Evolutionary conservation across 768 basidiomycete genomes (phyloP).

Genomic region (Galerina sulciceps): DNA sequence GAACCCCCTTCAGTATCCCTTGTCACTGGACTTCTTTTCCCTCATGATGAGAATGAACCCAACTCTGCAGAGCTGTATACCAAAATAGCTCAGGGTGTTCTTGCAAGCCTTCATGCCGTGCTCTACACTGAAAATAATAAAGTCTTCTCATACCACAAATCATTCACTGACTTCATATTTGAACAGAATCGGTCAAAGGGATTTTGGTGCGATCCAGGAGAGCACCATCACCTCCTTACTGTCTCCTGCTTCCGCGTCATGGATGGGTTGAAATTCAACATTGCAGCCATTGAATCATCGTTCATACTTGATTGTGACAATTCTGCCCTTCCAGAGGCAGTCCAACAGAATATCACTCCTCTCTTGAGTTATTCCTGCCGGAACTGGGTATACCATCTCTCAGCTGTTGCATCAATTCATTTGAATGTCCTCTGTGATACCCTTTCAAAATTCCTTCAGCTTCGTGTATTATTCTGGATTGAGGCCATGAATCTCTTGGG

Average conservation of each 20-base stretch:
- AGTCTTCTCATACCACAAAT: slow-evolving; percentile 17
- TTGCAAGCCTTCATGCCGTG: slow-evolving; percentile 10
- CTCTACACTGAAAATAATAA: slow-evolving; percentile 5
- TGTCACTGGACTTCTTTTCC: slow-evolving; percentile 3
- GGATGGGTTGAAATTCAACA: slow-evolving; percentile 17
- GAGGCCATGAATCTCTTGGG: slow-evolving; percentile 29
- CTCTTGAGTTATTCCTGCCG: slow-evolving; percentile 15
- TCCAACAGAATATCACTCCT: slow-evolving; percentile 10
- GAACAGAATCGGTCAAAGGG: not conserved
- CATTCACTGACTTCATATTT: slow-evolving; percentile 17
- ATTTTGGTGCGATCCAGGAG: slow-evolving; percentile 10
- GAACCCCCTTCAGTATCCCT: slow-evolving; percentile 8
- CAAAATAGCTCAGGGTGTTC: not conserved
- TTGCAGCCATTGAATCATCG: slow-evolving; percentile 17
- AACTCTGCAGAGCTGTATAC: no score
- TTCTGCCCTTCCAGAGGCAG: not conserved
- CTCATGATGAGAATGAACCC: not conserved
- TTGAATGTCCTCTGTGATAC: slow-evolving; percentile 8
- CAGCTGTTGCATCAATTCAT: not conserved
- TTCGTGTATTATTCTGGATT: slow-evolving; percentile 16
- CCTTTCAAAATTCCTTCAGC: slow-evolving; percentile 17
- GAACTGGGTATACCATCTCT: slow-evolving; percentile 15
- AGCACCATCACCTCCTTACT: slow-evolving; percentile 5
- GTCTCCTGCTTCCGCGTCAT: slow-evolving; percentile 11
- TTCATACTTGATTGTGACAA: slow-evolving; percentile 10